These are phyloP conservation scores for Beauveria australis DNA, from an alignment of 2,329 filamentous ascomycete species.

Conservation along the genomic window DNA sequence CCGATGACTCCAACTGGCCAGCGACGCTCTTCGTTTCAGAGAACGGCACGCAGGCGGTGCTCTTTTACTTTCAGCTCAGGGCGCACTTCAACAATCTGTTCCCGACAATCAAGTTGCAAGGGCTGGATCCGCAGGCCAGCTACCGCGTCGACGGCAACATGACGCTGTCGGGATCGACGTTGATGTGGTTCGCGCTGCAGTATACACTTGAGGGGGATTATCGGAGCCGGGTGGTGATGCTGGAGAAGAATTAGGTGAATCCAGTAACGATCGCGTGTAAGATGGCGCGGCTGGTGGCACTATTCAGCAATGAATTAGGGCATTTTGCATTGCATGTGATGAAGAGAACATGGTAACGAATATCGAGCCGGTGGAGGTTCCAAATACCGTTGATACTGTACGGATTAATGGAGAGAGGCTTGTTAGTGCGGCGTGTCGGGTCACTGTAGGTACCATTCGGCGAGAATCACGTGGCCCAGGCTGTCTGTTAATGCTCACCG, in stretches of 20 bases:
- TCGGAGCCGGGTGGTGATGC: constrained; percentile 46
- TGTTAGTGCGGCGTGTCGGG: background rate
- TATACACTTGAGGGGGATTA: constrained; percentile 44
- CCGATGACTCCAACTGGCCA: constrained; percentile 53
- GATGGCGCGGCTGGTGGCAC: too few species aligned
- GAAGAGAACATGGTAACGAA: too few species aligned
- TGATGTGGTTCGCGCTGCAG: constrained; percentile 56
- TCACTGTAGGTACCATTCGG: background rate
- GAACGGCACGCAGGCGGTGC: constrained; percentile 39
- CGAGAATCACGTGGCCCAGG: background rate
- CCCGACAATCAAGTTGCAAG: constrained; percentile 46
- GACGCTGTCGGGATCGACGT: constrained; percentile 47
- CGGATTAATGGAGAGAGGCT: too few species aligned
- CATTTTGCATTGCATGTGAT: too few species aligned
- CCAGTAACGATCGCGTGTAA: too few species aligned
- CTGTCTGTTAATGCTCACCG: background rate
- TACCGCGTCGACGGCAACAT: constrained; percentile 46
- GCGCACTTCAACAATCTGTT: constrained; percentile 43
- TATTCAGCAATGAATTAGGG: too few species aligned
- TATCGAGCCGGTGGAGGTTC: too few species aligned
- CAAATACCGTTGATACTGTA: too few species aligned
- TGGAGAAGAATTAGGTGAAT: constrained; percentile 32
- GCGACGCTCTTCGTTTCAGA: constrained; percentile 50
- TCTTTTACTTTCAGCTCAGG: constrained; percentile 54
- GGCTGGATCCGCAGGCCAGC: constrained; percentile 43